A percentile compares a stretch with the other conserved stretches of the same genome.
These are phyloP conservation scores for Citrus trifoliata DNA, from an alignment of 345 rosid genomes.

Conservation along the genomic window DNA sequence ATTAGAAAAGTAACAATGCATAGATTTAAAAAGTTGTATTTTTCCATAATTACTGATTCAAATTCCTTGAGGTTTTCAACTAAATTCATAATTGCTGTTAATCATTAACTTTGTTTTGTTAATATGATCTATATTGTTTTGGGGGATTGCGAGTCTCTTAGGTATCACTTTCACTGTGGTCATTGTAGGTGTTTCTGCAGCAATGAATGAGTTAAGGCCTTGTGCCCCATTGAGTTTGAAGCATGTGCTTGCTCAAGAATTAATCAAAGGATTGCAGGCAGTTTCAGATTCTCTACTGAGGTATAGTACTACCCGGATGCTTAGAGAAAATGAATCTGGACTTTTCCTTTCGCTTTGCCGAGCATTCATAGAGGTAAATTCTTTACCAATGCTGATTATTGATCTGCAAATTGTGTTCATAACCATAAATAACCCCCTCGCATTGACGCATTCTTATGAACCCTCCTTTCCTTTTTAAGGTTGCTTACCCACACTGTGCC, in stretches of 20 bases:
- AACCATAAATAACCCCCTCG: background rate
- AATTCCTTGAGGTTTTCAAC: background rate
- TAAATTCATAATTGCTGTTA: background rate
- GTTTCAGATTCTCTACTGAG: constrained; percentile 79
- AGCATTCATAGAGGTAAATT: constrained; percentile 72
- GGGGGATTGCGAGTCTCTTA: background rate
- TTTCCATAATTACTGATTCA: background rate
- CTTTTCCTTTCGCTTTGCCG: constrained; percentile 91
- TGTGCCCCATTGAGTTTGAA: constrained; percentile 90
- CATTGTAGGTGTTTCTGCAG: constrained; percentile 78
- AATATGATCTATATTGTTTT: constrained; percentile 27
- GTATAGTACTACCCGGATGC: constrained; percentile 88
- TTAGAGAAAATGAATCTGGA: constrained; percentile 76
- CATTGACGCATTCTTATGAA: background rate
- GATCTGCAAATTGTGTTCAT: background rate
- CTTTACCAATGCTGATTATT: constrained; percentile 2
- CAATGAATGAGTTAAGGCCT: constrained; percentile 87
- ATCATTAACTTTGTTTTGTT: background rate
- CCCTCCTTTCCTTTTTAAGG: constrained; percentile 37
- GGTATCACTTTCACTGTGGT: constrained; percentile 3
- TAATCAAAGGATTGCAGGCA: constrained; percentile 77
- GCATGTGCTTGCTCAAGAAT: constrained; percentile 67
- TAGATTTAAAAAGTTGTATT: background rate
- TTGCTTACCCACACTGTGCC: constrained; percentile 79
- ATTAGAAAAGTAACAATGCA: background rate